Evolutionary conservation across 441 rosid species (phyloP).

Genomic region (Eutrema salsugineum): DNA sequence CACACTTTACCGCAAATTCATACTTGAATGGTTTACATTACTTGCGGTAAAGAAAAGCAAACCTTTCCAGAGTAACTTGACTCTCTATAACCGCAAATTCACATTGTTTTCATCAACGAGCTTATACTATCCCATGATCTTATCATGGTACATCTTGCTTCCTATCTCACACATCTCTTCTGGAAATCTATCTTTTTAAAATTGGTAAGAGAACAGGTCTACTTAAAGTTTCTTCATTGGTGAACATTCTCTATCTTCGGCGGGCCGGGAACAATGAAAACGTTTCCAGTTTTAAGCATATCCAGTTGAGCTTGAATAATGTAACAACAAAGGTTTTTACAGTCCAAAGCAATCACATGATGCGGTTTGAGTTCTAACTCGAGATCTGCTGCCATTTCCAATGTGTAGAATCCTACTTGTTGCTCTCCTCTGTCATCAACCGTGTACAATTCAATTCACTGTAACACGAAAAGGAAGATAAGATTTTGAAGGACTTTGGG

Average conservation of each 20-base stretch:
- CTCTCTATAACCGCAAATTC: no score
- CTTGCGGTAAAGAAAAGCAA: no score
- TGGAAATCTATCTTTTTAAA: constrained; percentile 66
- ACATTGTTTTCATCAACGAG: no score
- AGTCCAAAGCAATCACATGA: constrained; percentile 83
- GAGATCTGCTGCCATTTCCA: constrained; percentile 93
- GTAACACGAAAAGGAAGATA: not conserved
- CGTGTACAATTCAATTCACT: constrained; percentile 86
- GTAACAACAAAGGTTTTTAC: constrained; percentile 70
- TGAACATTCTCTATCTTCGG: constrained; percentile 58
- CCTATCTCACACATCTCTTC: constrained; percentile 77
- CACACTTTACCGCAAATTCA: no score
- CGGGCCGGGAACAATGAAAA: constrained; percentile 78
- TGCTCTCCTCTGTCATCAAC: constrained; percentile 52
- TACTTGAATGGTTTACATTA: no score
- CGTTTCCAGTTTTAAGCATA: constrained; percentile 72
- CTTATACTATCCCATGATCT: constrained; percentile 73
- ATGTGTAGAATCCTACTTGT: constrained; percentile 74
- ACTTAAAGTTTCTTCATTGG: not conserved
- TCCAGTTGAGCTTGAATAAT: constrained; percentile 86
- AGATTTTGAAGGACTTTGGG: not conserved
- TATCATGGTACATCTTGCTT: constrained; percentile 83
- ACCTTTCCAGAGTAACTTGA: no score
- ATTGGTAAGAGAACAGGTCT: not conserved
- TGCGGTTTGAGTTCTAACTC: constrained; percentile 85